Percentiles rank a stretch among this genome's conserved stretches.
phyloP scores from a whole-genome alignment of 768 basidiomycete genomes.

The Panaeolus papilionaceus region DNA sequence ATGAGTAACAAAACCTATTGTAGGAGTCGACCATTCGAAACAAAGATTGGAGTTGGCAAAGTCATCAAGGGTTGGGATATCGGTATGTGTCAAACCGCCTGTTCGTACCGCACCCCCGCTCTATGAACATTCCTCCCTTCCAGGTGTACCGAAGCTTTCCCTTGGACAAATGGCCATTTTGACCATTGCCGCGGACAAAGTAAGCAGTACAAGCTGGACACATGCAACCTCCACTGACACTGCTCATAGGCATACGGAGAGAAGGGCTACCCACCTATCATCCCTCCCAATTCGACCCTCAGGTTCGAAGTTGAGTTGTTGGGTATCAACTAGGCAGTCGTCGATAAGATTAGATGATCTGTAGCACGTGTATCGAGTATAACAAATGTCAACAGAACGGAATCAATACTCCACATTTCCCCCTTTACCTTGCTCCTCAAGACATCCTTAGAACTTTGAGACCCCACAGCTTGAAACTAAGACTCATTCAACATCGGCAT shows the following conservation, averaged over 20 bases:
- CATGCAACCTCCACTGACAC: conserved; percentile 15
- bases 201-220: conserved; percentile 41
- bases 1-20: conserved; percentile 9
- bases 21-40: conserved; percentile 66
- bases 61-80: conserved; percentile 94
- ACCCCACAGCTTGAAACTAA: conserved; percentile 9
- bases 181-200: conserved; percentile 75
- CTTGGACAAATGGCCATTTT: conserved; percentile 73
- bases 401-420: conserved; percentile 12
- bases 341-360: conserved; percentile 13
- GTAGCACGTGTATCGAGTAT: conserved; percentile 7
- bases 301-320: conserved; percentile 87
- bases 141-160: conserved; percentile 70
- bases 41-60: conserved; percentile 77
- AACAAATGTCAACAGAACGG: conserved; percentile 13
- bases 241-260: conserved; percentile 66
- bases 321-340: conserved; percentile 54
- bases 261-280: conserved; percentile 83
- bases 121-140: conserved; percentile 27
- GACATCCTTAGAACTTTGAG: background rate
- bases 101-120: conserved; percentile 14
- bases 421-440: conserved; percentile 10
- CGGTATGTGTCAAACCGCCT: conserved; percentile 49
- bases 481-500: background rate
- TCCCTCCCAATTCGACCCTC: conserved; percentile 78